phyloP scores from a whole-genome alignment of 1,284 basidiomycete species.

The Cerrena zonata region DNA sequence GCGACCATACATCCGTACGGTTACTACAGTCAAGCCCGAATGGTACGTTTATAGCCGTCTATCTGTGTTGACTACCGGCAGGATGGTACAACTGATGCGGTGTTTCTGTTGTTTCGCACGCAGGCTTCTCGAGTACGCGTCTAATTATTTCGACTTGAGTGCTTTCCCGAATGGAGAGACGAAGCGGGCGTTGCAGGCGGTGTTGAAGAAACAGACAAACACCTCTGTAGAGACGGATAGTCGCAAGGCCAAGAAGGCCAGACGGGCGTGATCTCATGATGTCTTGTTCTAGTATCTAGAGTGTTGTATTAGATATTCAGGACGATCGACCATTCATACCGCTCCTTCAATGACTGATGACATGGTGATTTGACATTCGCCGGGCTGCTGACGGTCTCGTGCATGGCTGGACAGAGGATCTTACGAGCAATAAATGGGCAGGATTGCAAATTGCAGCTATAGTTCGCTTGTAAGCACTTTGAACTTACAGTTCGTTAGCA shows the following conservation, averaged over 20 bases:
- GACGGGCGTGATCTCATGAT: too few relatives aligned
- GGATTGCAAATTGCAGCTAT: too few relatives aligned
- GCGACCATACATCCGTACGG: conserved; percentile 83
- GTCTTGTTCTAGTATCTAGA: too few relatives aligned
- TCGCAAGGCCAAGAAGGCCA: not conserved
- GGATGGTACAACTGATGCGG: not conserved
- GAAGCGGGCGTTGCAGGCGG: conserved; percentile 58
- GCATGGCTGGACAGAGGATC: too few relatives aligned
- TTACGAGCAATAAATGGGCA: too few relatives aligned
- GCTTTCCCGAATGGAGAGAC: conserved; percentile 69
- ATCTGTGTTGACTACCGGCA: not conserved
- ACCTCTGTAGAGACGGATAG: conserved; percentile 9
- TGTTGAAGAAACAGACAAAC: conserved; percentile 21
- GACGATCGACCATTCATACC: too few relatives aligned
- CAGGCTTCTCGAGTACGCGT: conserved; percentile 81
- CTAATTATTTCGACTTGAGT: conserved; percentile 72
- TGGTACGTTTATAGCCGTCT: conserved; percentile 53
- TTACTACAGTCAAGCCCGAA: conserved; percentile 83
- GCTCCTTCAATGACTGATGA: too few relatives aligned
- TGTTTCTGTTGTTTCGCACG: conserved; percentile 7
- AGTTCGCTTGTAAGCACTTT: too few relatives aligned
- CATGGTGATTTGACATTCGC: too few relatives aligned
- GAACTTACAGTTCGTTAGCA: too few relatives aligned
- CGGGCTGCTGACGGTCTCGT: too few relatives aligned
- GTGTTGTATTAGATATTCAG: too few relatives aligned